Conservation (phyloP, 768 basidiomycete genomes). For the Lenzites betulinus region DNA sequence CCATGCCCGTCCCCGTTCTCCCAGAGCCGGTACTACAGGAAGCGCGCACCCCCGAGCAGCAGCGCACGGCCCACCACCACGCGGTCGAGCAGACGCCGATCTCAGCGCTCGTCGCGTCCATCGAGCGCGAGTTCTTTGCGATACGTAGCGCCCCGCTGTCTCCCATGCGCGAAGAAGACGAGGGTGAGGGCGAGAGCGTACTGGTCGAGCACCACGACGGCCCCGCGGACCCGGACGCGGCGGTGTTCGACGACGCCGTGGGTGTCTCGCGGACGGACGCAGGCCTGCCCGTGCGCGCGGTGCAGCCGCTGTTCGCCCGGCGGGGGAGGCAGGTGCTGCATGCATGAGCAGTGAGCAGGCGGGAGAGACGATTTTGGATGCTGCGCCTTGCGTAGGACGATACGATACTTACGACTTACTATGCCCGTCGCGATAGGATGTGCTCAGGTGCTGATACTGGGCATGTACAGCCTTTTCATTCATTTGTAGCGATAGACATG, state of each 20-base stretch:
- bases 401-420: no score
- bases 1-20: not conserved
- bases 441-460: no score
- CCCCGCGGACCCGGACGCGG: constrained; percentile 12
- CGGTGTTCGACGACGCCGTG: constrained; percentile 9
- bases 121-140: constrained; percentile 68
- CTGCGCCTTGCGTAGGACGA: no score
- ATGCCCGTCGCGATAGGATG: no score
- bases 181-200: constrained; percentile 12
- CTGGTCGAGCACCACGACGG: not conserved
- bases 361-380: no score
- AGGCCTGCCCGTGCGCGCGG: not conserved
- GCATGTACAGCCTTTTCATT: no score
- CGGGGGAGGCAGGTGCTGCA: constrained; percentile 1
- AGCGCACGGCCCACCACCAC: not conserved
- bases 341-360: no score
- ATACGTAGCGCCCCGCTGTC: constrained; percentile 65
- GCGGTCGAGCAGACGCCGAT: constrained; percentile 54
- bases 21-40: not conserved
- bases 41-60: constrained; percentile 7
- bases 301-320: constrained; percentile 13
- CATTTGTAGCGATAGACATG: no score
- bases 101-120: constrained; percentile 54
- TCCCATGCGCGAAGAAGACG: constrained; percentile 34
- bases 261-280: not conserved